phyloP scores from a whole-genome alignment of 768 basidiomycete species.

The Hemileccinum rubropunctum region DNA sequence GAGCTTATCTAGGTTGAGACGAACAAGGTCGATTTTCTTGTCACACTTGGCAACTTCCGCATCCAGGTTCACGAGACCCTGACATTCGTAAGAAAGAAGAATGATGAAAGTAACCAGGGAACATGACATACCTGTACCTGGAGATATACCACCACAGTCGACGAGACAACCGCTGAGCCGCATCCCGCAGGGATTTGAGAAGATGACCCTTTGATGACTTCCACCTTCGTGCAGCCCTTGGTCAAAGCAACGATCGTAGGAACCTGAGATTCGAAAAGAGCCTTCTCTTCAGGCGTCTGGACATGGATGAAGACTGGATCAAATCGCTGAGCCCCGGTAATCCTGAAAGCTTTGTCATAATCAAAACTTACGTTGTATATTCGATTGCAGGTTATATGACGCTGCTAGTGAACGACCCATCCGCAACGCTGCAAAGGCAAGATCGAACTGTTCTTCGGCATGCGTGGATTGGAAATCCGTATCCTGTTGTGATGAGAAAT shows the following conservation, averaged over 20 bases:
- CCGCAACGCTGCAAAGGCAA: slow-evolving; percentile 77
- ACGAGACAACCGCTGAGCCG: slow-evolving; percentile 76
- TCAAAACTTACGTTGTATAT: slow-evolving; percentile 68
- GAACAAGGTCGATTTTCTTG: slow-evolving; percentile 78
- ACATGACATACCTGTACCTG: slow-evolving; percentile 70
- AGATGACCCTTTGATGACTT: slow-evolving; percentile 55
- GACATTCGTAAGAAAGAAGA: neutral
- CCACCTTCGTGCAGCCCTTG: slow-evolving; percentile 80
- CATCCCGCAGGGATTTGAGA: slow-evolving; percentile 84
- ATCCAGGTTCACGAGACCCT: slow-evolving; percentile 91
- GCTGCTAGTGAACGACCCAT: slow-evolving; percentile 83
- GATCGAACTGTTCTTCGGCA: slow-evolving; percentile 82
- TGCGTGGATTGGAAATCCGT: slow-evolving; percentile 57
- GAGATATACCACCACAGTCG: slow-evolving; percentile 73
- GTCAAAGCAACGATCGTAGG: slow-evolving; percentile 76
- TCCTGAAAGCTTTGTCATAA: too few species aligned
- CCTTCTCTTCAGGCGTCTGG: slow-evolving; percentile 58
- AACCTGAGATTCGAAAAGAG: slow-evolving; percentile 68
- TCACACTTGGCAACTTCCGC: slow-evolving; percentile 85
- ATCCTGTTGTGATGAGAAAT: slow-evolving; percentile 44
- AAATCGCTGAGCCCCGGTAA: neutral
- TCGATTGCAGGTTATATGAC: slow-evolving; percentile 82
- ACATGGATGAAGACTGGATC: slow-evolving; percentile 72
- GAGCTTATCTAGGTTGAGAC: slow-evolving; percentile 72
- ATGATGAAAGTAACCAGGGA: neutral